These are phyloP conservation scores for Dorcoceras hygrometricum DNA, from an alignment of 257 asterid genomes.

Conservation along the genomic window DNA sequence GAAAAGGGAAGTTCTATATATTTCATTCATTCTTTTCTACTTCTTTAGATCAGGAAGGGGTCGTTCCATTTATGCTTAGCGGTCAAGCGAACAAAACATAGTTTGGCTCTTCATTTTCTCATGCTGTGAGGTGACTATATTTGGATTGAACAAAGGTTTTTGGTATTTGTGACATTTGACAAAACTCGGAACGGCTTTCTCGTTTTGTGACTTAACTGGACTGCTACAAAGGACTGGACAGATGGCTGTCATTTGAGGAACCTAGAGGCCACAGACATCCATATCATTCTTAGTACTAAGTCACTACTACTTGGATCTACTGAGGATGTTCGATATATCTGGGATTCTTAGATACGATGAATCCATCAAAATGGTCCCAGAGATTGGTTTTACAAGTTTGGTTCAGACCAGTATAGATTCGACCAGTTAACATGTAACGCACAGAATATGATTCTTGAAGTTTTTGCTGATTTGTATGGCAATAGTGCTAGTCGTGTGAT, in stretches of 20 bases:
- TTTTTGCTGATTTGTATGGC: neutral
- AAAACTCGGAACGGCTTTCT: neutral
- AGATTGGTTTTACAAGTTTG: conserved; percentile 15
- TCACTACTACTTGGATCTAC: conserved; percentile 3
- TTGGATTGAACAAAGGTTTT: conserved; percentile 9
- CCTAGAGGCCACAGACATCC: neutral
- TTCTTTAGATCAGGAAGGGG: neutral
- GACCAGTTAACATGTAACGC: neutral
- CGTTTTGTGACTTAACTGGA: conserved; percentile 7
- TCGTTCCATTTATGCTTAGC: conserved; percentile 14
- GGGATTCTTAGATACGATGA: neutral
- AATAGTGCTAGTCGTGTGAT: neutral
- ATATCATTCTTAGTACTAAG: conserved; percentile 10
- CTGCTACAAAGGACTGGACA: conserved; percentile 2
- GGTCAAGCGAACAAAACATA: conserved; percentile 1
- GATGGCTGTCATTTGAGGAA: neutral
- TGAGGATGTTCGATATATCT: conserved; percentile 1
- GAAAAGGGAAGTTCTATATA: conserved; percentile 7
- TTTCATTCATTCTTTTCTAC: conserved; percentile 16
- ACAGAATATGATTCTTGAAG: conserved; percentile 3
- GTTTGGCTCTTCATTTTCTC: conserved; percentile 6
- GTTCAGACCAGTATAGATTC: neutral
- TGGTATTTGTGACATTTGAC: neutral
- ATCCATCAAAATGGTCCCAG: neutral
- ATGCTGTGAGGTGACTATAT: conserved; percentile 7